phyloP scores from a whole-genome alignment of 495 filamentous ascomycete species.

The Patellaria atrata region DNA sequence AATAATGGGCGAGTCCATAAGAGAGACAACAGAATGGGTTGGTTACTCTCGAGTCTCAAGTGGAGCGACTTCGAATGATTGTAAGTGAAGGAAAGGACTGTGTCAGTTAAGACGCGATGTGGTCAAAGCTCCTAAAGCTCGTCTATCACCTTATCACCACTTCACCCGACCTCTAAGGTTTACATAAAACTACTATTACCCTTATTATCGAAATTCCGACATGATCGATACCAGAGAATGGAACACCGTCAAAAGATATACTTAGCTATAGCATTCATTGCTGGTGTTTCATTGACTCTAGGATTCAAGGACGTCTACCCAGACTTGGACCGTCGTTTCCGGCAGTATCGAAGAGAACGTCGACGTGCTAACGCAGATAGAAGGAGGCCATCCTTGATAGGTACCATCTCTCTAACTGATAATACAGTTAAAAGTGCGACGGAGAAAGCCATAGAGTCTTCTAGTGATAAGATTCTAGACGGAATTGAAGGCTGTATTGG shows the following conservation, averaged over 20 bases:
- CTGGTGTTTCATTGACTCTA: conserved; percentile 57
- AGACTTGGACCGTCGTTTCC: conserved; percentile 48
- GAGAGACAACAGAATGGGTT: no score
- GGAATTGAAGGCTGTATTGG: conserved; percentile 91
- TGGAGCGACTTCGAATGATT: background rate
- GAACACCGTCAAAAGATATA: conserved; percentile 11
- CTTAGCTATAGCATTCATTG: conserved; percentile 48
- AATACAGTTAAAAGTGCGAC: no score
- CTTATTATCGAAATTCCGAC: no score
- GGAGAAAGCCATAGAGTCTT: no score
- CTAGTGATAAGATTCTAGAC: conserved; percentile 32
- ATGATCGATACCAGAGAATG: no score
- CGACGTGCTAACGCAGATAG: no score
- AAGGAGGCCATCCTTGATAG: conserved; percentile 9
- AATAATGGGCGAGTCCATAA: conserved; percentile 74
- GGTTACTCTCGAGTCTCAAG: no score
- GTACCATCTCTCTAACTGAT: conserved; percentile 1
- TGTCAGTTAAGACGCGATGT: no score
- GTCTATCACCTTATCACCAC: no score
- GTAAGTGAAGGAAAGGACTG: background rate
- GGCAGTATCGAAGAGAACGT: conserved; percentile 26
- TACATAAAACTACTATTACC: no score
- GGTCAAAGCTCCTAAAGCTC: no score
- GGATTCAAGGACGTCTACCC: conserved; percentile 63
- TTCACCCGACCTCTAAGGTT: no score